phyloP scores from a whole-genome alignment of 2,329 filamentous ascomycete genomes.

The Trichoderma sp. region DNA sequence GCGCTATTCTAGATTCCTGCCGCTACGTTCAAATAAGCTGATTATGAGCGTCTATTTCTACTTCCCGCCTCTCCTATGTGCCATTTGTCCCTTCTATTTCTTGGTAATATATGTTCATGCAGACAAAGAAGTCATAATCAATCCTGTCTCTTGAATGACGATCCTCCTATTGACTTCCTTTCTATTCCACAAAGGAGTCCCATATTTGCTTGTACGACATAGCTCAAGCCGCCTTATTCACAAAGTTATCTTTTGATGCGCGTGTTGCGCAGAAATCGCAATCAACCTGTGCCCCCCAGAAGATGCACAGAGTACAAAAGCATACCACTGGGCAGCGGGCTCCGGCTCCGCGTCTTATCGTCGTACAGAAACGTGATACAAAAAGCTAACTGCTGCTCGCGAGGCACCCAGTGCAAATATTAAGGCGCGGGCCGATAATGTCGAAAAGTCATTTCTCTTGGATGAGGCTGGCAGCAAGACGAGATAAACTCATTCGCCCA shows the following conservation, averaged over 20 bases:
- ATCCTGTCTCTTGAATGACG: background rate
- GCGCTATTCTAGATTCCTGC: background rate
- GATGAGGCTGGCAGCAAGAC: background rate
- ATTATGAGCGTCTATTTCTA: background rate
- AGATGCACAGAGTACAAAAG: background rate
- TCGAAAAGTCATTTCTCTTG: background rate
- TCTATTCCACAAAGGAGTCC: background rate
- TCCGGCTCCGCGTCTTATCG: background rate
- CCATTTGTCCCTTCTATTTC: background rate
- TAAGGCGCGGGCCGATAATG: background rate
- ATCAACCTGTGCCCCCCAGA: background rate
- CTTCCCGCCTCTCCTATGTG: background rate
- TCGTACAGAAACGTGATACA: background rate
- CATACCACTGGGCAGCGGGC: background rate
- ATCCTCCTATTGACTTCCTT: background rate
- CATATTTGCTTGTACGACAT: background rate
- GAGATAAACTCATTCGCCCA: constrained; percentile 30
- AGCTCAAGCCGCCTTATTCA: background rate
- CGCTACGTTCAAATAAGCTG: background rate
- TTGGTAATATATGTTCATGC: background rate
- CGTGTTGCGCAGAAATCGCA: background rate
- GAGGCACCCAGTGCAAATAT: background rate
- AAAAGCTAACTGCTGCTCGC: background rate
- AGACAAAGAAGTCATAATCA: background rate
- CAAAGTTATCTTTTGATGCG: background rate